A percentile compares a stretch with the other conserved stretches of the same genome.
phyloP scores from a whole-genome alignment of 1,284 basidiomycete species.

The Lentinus polychrous region DNA sequence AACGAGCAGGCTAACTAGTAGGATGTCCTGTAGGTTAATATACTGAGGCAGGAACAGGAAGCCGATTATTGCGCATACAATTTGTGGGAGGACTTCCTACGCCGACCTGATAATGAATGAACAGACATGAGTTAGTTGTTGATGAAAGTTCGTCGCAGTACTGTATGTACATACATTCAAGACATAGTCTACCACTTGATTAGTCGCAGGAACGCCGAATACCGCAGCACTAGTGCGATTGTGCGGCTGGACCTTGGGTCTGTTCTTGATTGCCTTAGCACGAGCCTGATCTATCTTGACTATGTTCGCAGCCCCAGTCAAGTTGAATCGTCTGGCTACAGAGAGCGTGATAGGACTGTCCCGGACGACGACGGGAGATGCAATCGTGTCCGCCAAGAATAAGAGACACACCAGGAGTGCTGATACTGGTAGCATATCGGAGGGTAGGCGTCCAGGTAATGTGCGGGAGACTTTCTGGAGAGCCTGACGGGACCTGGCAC shows the following conservation, averaged over 20 bases:
- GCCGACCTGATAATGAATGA: constrained; percentile 12
- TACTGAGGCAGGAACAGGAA: background rate
- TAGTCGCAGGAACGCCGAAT: constrained; percentile 17
- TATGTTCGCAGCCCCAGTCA: constrained; percentile 14
- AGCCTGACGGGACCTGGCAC: too few relatives aligned
- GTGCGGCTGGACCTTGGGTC: constrained; percentile 5
- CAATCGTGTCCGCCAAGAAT: too few relatives aligned
- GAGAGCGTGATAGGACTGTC: constrained; percentile 22
- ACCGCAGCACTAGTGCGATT: constrained; percentile 4
- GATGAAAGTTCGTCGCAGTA: background rate
- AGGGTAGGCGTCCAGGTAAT: too few relatives aligned
- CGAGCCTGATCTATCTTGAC: constrained; percentile 20
- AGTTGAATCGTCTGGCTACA: constrained; percentile 20
- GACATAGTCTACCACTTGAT: constrained; percentile 21
- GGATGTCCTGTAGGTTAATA: background rate
- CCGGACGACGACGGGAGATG: background rate
- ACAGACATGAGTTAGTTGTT: background rate
- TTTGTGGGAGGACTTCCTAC: constrained; percentile 20
- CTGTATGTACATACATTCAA: constrained; percentile 9
- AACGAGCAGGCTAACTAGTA: constrained; percentile 15
- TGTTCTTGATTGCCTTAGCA: constrained; percentile 17
- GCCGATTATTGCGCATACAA: constrained; percentile 9
- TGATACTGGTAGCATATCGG: too few relatives aligned
- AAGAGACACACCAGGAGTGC: too few relatives aligned
- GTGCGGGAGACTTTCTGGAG: too few relatives aligned